These are phyloP conservation scores for Albatrellus sp. DNA, from an alignment of 1,284 basidiomycete species.

Conservation along the genomic window DNA sequence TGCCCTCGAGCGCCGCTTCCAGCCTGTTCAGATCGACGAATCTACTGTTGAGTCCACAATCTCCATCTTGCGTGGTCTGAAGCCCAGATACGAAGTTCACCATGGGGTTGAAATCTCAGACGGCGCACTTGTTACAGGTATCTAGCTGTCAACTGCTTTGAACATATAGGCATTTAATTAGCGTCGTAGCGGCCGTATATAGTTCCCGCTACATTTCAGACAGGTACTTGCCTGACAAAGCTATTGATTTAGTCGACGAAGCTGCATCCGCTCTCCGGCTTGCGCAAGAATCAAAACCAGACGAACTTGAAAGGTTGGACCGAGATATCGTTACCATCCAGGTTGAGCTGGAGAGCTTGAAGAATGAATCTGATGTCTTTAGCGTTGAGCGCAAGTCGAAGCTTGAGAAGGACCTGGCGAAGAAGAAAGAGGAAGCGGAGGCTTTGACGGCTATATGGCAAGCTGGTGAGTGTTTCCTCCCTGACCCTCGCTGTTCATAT, in stretches of 20 bases:
- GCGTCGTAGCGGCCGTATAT: constrained; percentile 59
- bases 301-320: constrained; percentile 74
- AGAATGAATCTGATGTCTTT: constrained; percentile 79
- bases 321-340: constrained; percentile 78
- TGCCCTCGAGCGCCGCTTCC: constrained; percentile 84
- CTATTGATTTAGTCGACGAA: constrained; percentile 85
- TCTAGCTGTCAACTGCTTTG: constrained; percentile 7
- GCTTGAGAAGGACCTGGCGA: constrained; percentile 52
- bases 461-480: constrained; percentile 29
- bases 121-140: constrained; percentile 73
- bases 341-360: constrained; percentile 84
- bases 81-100: constrained; percentile 78
- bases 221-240: constrained; percentile 82
- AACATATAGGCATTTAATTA: constrained; percentile 1
- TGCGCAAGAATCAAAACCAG: constrained; percentile 85
- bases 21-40: constrained; percentile 80
- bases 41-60: constrained; percentile 80
- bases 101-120: constrained; percentile 90
- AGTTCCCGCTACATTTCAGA: constrained; percentile 77
- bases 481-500: neutral
- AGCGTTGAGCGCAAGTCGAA: constrained; percentile 59
- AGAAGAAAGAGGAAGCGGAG: constrained; percentile 50
- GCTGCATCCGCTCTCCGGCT: constrained; percentile 81
- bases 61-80: constrained; percentile 81
- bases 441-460: constrained; percentile 65